Evolutionary conservation across 75 land plant species (phyloP).

Genomic region (Adiantum capillusveneris): DNA sequence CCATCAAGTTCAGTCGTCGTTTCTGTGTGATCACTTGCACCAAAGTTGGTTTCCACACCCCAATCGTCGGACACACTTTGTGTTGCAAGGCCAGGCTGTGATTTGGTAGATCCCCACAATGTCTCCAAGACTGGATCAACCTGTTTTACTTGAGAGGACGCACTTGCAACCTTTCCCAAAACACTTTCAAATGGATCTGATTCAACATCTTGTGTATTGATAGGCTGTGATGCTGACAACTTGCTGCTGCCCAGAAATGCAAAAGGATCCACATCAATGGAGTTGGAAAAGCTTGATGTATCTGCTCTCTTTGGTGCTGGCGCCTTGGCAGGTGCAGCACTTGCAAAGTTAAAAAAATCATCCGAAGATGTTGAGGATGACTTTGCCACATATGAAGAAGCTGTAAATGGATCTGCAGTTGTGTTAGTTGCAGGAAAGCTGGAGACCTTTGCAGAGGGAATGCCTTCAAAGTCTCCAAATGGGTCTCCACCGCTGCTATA

Average conservation of each 20-base stretch:
- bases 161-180: constrained; percentile 12
- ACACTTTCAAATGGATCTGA: constrained; percentile 3
- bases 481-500: neutral
- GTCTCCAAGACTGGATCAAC: constrained; percentile 5
- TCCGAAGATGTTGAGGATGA: constrained; percentile 3
- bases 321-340: neutral
- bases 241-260: neutral
- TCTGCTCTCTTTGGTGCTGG: constrained; percentile 3
- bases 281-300: neutral
- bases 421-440: neutral
- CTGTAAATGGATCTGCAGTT: constrained; percentile 6
- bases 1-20: constrained; percentile 84
- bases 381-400: constrained; percentile 8
- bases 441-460: neutral
- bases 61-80: constrained; percentile 47
- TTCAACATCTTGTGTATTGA: neutral
- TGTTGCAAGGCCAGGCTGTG: neutral
- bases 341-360: constrained; percentile 1
- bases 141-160: constrained; percentile 18
- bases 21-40: constrained; percentile 31
- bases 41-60: constrained; percentile 54
- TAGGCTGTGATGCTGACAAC: neutral
- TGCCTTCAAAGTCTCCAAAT: constrained; percentile 18
- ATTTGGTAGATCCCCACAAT: neutral
- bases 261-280: constrained; percentile 21